Evolutionary conservation across 352 stramenopile genomes (phyloP), one percentile per base, ranked within the genome.

Genomic region (Saprolegnia diclina): DNA sequence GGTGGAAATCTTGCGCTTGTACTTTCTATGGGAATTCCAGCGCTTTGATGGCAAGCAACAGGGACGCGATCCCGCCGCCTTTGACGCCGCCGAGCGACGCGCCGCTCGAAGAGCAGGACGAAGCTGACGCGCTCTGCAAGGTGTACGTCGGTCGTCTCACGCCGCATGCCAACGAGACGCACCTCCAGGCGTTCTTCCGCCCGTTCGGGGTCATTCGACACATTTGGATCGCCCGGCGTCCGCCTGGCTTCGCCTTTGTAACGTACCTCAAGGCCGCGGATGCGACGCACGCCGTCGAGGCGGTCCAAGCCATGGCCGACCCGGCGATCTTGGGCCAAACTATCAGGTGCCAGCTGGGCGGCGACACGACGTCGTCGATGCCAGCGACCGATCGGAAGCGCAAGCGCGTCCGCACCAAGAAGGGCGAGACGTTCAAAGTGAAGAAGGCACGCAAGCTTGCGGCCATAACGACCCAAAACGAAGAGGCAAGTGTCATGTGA

Each of bases 181-280:
- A 94, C 63, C 75, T 94, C 13, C 77, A 84, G 46, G 77, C 77
- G 52, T 76, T 78, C 44, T 91, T 92, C 38, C 71, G 76, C 22
- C 76, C 68, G 7, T 94, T 89, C 57, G 86, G 84, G 40, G 79
- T 80, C 40, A 91, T 94, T 45, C 72, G 82, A 61, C 90, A 79
- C 67, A 79, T 92, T 56, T 69, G 5, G 18, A 54, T 73, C 16
- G 21, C 38, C 29, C 19, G 59, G 11, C 66, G 91, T 80, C 86
- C 86, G 53, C 86, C 86, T 65, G 84, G 86, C 14, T 94, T 94
- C 65, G 86, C 86, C 22, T 94, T 94, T 67, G 79, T 94, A 52
- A 73, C 71, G 6, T 94, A 89, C 56, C 75, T 77, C 42, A 77
- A 50, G 24, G 73, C 71, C 16, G 78, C 79, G 1, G 76, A 78